Percentiles rank a stretch among this genome's conserved stretches.
Evolutionary conservation across 129 eudicot genomes (phyloP).

Genomic region (Flaveria bidentis): DNA sequence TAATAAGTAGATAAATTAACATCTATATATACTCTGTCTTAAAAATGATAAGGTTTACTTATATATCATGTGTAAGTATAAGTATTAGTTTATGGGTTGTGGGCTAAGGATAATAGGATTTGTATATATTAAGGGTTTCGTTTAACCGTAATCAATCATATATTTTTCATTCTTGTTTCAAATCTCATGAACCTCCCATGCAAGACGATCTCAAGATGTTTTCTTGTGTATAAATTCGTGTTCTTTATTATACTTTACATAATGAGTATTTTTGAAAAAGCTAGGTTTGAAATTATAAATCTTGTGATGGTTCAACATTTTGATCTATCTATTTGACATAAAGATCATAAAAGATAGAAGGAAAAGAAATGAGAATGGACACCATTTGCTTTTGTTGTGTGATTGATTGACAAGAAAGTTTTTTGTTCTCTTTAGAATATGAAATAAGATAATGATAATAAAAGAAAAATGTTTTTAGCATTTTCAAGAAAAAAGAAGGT

Average conservation of each 20-base stretch:
- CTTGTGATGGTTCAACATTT: slow-evolving; percentile 5
- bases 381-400: slow-evolving; percentile 43
- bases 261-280: not conserved
- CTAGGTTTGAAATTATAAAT: slow-evolving; percentile 3
- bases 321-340: slow-evolving; percentile 30
- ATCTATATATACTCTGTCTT: no score
- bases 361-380: slow-evolving; percentile 39
- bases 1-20: no score
- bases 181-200: not conserved
- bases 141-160: no score
- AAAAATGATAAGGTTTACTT: no score
- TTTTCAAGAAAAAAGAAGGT: slow-evolving; percentile 23
- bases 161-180: no score
- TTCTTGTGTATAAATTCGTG: not conserved
- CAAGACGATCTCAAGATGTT: not conserved
- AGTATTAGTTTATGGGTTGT: no score
- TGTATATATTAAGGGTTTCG: no score
- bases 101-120: no score
- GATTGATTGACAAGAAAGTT: slow-evolving; percentile 41
- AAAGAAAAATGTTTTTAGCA: not conserved
- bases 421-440: slow-evolving; percentile 31
- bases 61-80: no score
- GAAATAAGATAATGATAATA: not conserved
- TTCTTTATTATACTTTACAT: not conserved
- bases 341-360: slow-evolving; percentile 35